A percentile compares a stretch with the other conserved stretches of the same genome.
Conservation (phyloP, 2,329 filamentous ascomycete genomes). For the Paecilomyces fulvus region DNA sequence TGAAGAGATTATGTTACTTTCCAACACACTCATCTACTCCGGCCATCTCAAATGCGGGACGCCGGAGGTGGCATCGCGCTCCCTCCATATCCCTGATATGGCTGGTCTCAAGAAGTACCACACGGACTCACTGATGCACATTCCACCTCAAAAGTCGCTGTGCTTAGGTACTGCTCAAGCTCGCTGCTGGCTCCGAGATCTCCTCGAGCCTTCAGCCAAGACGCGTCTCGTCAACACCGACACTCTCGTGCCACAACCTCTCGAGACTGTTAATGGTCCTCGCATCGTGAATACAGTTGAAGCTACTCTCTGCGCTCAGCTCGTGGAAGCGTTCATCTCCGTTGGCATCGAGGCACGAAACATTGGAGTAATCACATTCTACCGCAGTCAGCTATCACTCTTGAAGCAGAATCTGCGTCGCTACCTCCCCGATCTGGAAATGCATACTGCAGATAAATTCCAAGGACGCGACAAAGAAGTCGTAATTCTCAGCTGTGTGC, state of each 20-base stretch:
- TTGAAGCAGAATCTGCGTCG: slow-evolving; percentile 63
- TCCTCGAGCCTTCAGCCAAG: slow-evolving; percentile 61
- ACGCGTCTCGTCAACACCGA: slow-evolving; percentile 91
- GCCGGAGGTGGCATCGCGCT: slow-evolving; percentile 59
- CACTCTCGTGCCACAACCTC: slow-evolving; percentile 51
- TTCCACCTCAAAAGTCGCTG: slow-evolving; percentile 30
- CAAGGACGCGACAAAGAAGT: slow-evolving; percentile 95
- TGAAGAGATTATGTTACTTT: slow-evolving; percentile 89
- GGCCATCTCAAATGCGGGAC: slow-evolving; percentile 85
- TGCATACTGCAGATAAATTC: slow-evolving; percentile 95
- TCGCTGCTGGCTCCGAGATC: slow-evolving; percentile 67
- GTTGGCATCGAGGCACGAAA: slow-evolving; percentile 65
- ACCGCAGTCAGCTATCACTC: slow-evolving; percentile 81
- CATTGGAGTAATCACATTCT: slow-evolving; percentile 94
- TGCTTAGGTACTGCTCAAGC: slow-evolving; percentile 46
- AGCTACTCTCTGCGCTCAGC: slow-evolving; percentile 64
- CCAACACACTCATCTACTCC: slow-evolving; percentile 88
- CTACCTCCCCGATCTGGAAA: slow-evolving; percentile 61
- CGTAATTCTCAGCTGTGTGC: slow-evolving; percentile 76
- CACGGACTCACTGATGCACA: slow-evolving; percentile 19
- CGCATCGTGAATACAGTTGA: slow-evolving; percentile 86
- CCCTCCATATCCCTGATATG: slow-evolving; percentile 60
- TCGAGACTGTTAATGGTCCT: slow-evolving; percentile 62
- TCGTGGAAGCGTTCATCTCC: slow-evolving; percentile 69
- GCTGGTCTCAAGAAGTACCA: slow-evolving; percentile 53